Evolutionary conservation across 1,284 basidiomycete genomes (phyloP).

Genomic region (Marasmius tenuissimus): DNA sequence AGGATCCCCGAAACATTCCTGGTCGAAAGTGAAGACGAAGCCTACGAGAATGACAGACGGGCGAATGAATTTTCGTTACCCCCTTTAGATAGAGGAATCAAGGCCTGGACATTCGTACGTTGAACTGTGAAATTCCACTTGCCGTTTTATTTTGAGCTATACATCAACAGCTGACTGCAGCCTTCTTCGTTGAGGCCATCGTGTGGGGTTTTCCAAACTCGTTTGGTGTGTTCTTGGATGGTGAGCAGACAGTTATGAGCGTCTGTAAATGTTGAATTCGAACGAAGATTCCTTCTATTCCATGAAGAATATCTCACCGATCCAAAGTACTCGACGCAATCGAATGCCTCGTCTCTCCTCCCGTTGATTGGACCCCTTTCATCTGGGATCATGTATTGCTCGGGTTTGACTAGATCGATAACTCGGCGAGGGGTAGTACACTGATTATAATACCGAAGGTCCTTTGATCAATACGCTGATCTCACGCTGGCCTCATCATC

Average conservation of each 20-base stretch:
- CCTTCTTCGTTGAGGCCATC: slow-evolving; percentile 36
- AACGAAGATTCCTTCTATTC: neutral
- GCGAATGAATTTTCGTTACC: slow-evolving; percentile 22
- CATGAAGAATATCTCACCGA: slow-evolving; percentile 30
- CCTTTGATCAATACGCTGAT: slow-evolving; percentile 27
- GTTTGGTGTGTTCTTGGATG: slow-evolving; percentile 31
- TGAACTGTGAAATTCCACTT: neutral
- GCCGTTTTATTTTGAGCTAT: neutral
- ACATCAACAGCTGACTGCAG: slow-evolving; percentile 27
- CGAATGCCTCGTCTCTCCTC: slow-evolving; percentile 26
- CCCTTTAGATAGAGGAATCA: slow-evolving; percentile 30
- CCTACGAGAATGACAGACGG: neutral
- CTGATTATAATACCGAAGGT: slow-evolving; percentile 10
- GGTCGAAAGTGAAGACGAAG: neutral
- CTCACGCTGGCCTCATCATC: slow-evolving; percentile 29
- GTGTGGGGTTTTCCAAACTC: slow-evolving; percentile 39
- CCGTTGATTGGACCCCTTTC: slow-evolving; percentile 33
- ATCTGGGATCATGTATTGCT: slow-evolving; percentile 35
- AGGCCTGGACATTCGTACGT: slow-evolving; percentile 33
- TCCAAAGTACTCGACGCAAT: slow-evolving; percentile 22
- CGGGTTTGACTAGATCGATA: slow-evolving; percentile 20
- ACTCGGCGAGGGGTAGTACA: neutral
- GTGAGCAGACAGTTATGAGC: neutral
- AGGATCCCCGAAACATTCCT: neutral
- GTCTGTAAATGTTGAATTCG: neutral